Conservation (phyloP, 2,329 filamentous ascomycete genomes). For the Phialemoniopsis sp. region DNA sequence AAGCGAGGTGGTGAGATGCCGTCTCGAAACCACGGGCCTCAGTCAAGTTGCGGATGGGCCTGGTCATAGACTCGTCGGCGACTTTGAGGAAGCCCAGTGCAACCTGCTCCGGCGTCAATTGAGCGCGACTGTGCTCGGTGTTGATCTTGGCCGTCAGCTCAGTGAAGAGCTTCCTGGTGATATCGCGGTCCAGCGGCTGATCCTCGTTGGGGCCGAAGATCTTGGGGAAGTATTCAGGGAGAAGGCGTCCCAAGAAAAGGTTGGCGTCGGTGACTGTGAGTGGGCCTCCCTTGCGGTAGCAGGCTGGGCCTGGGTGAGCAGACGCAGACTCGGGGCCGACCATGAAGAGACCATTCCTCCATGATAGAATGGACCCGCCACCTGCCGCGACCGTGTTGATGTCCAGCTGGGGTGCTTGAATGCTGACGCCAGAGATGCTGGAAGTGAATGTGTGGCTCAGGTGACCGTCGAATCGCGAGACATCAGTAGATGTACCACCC, state of each 20-base stretch:
- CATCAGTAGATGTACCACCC: constrained; percentile 19
- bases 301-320: constrained; percentile 61
- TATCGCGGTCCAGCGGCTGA: constrained; percentile 31
- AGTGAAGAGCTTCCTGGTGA: constrained; percentile 20
- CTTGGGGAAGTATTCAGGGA: constrained; percentile 59
- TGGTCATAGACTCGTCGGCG: constrained; percentile 70
- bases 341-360: constrained; percentile 61
- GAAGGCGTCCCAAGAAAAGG: constrained; percentile 49
- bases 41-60: constrained; percentile 58
- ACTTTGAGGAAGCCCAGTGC: constrained; percentile 72
- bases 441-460: constrained; percentile 65
- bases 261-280: constrained; percentile 64
- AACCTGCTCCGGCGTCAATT: constrained; percentile 2
- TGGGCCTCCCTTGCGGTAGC: constrained; percentile 59
- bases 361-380: constrained; percentile 57
- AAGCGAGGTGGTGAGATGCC: constrained; percentile 9
- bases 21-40: constrained; percentile 42
- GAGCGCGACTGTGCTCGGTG: constrained; percentile 6
- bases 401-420: constrained; percentile 70
- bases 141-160: constrained; percentile 24
- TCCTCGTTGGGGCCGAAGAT: constrained; percentile 65
- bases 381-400: constrained; percentile 73
- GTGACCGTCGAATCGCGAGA: too few relatives aligned
- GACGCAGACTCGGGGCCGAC: constrained; percentile 63
- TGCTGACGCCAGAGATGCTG: constrained; percentile 64